A percentile compares a stretch with the other conserved stretches of the same genome.
These are phyloP conservation scores for Neurospora pannonica DNA, from an alignment of 495 filamentous ascomycete species.

Conservation along the genomic window DNA sequence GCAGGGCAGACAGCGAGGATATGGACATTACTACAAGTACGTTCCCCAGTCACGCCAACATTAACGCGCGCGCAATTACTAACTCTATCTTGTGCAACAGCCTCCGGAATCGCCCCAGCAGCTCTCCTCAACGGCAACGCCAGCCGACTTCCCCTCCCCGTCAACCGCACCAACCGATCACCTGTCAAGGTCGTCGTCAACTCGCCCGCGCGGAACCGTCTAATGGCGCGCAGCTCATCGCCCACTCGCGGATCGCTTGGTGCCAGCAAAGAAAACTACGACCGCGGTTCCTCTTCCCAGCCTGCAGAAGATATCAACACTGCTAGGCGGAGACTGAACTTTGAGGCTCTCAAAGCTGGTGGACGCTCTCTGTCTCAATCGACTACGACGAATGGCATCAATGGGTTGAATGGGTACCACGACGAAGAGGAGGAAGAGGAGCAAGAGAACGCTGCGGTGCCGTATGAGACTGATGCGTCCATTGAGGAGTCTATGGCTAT, in stretches of 20 bases:
- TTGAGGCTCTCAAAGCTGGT: slow-evolving; percentile 17
- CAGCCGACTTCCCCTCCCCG: slow-evolving; percentile 35
- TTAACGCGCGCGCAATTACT: not conserved
- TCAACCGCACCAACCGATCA: slow-evolving; percentile 35
- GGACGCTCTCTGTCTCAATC: slow-evolving; percentile 17
- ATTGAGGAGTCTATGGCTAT: slow-evolving; percentile 31
- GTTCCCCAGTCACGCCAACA: not conserved
- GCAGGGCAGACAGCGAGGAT: slow-evolving; percentile 22
- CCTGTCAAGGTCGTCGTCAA: slow-evolving; percentile 48
- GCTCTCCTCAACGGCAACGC: slow-evolving; percentile 22
- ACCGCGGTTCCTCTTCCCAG: slow-evolving; percentile 9
- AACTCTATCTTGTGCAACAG: not conserved
- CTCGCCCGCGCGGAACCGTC: slow-evolving; percentile 43
- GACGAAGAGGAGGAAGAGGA: slow-evolving; percentile 8
- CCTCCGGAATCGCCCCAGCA: slow-evolving; percentile 20
- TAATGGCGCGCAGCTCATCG: slow-evolving; percentile 35
- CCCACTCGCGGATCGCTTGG: slow-evolving; percentile 24
- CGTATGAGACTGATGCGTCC: slow-evolving; percentile 5
- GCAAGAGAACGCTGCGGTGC: not conserved
- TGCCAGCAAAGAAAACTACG: slow-evolving; percentile 12
- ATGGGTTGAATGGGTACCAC: not conserved
- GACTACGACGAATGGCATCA: not conserved
- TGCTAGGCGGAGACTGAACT: slow-evolving; percentile 31
- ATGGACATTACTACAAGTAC: slow-evolving; percentile 37
- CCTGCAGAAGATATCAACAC: slow-evolving; percentile 3